Evolutionary conservation across 192 early-diverging fungal genomes (phyloP), one percentile per base, ranked within the genome.

Genomic region (Entomortierella chlamydospora): DNA sequence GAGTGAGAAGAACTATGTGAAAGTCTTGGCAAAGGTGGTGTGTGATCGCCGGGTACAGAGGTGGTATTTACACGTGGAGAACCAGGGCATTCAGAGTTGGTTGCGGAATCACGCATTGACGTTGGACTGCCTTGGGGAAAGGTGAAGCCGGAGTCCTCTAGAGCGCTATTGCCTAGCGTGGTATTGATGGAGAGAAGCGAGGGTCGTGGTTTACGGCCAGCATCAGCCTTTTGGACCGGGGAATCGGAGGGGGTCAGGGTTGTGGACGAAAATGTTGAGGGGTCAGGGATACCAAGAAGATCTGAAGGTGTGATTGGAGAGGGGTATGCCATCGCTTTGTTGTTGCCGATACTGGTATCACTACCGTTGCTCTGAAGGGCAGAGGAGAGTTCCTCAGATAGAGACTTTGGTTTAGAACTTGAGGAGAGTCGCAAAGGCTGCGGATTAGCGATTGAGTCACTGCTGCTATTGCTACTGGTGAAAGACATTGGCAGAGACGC

Each of bases 161-260:
- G 10, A 41, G 30, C 10, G 33, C 45, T 29, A 50, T 33, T 68
- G 54, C 18, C 23, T 26, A 70, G 33, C 4, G 39, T 45, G 0
- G 74, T 79, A 61, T 79, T 54, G 68, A 79, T 70, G 28, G 76
- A 79, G 18, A 79, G 76, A 29, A 68, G 67, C 11, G 76, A 79
- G 41, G 76, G 68, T 18, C 76, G 76, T 55, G 20, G 68, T 33
- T 59, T 68, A 20, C 26, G 56, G 9, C 56, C 26, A 1, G 28
- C n/a, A 0, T 57, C 53, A 23, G 29, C 28, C 25, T 43, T 51
- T 31, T 50, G 31, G 45, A 52, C 5, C n/a, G 76, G 57, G 15
- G 68, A 67, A 2, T 60, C 71, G 47, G 71, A 29, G 33, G 64
- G 53, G 18, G 56, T 15, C 10, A 62, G 8, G 6, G 70, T 42